A percentile compares a stretch with the other conserved stretches of the same genome.
These are phyloP conservation scores for Auriculariales sp. DNA, from an alignment of 768 basidiomycete species.

Conservation along the genomic window DNA sequence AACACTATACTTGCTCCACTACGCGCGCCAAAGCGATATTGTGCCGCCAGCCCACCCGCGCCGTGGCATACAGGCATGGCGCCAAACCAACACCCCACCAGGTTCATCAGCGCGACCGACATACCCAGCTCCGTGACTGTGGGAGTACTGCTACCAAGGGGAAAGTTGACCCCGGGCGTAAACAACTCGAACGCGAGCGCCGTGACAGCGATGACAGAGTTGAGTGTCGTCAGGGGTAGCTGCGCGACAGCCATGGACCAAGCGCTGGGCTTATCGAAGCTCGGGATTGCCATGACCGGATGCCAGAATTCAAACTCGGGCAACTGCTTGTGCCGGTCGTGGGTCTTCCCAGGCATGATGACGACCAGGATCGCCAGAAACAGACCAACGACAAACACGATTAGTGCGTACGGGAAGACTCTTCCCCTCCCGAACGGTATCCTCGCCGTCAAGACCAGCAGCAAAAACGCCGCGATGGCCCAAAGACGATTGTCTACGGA, in stretches of 20 bases:
- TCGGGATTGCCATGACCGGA: too few relatives aligned
- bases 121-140: not conserved
- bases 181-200: too few relatives aligned
- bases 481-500: not conserved
- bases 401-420: not conserved
- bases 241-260: too few relatives aligned
- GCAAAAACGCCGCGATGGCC: not conserved
- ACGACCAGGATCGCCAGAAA: not conserved
- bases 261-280: too few relatives aligned
- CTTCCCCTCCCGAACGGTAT: too few relatives aligned
- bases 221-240: not conserved
- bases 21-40: not conserved
- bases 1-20: not conserved
- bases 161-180: not conserved
- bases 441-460: not conserved
- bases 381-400: not conserved
- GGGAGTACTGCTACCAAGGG: not conserved
- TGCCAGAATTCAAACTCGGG: too few relatives aligned
- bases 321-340: too few relatives aligned
- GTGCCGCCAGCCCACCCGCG: not conserved
- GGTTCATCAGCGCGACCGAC: not conserved
- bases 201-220: not conserved
- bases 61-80: slow-evolving; percentile 1
- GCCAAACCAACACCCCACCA: not conserved
- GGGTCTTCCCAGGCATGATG: too few relatives aligned